Percentiles rank a stretch among this genome's conserved stretches.
Evolutionary conservation across 163 green algal species (phyloP).

Genomic region (Prototheca cutis): DNA sequence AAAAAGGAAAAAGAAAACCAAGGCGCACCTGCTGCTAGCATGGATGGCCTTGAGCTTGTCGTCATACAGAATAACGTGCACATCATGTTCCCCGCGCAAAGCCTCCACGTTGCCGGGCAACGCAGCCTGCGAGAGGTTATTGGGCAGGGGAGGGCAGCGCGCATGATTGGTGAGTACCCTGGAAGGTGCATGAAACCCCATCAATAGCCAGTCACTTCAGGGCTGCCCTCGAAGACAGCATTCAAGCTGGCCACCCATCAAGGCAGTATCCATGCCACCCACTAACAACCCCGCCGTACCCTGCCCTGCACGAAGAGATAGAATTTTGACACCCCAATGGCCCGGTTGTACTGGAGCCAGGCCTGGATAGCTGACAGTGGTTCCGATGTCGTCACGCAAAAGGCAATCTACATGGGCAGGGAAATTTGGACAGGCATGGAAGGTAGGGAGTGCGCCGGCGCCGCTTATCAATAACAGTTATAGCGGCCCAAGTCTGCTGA

Average conservation of each 20-base stretch:
- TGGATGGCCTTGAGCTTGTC: constrained; percentile 49
- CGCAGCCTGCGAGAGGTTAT: too few relatives aligned
- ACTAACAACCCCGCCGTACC: not conserved
- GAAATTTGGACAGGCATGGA: not conserved
- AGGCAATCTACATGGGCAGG: constrained; percentile 57
- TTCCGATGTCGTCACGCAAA: constrained; percentile 59
- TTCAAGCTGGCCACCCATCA: too few relatives aligned
- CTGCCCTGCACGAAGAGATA: constrained; percentile 65
- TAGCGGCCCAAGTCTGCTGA: not conserved
- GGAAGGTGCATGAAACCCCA: too few relatives aligned
- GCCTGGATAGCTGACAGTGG: constrained; percentile 39
- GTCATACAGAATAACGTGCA: constrained; percentile 37
- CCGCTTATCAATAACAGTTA: not conserved
- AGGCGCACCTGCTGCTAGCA: constrained; percentile 33
- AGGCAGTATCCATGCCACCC: too few relatives aligned
- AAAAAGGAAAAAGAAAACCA: too few relatives aligned
- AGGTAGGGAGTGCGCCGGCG: not conserved
- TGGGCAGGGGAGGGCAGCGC: constrained; percentile 19
- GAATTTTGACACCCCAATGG: constrained; percentile 51
- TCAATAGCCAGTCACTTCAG: too few relatives aligned
- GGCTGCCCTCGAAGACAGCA: too few relatives aligned
- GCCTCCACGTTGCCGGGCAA: constrained; percentile 9
- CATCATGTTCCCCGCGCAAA: constrained; percentile 24
- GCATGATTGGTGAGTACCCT: not conserved
- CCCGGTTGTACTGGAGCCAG: constrained; percentile 61